A percentile compares a stretch with the other conserved stretches of the same genome.
Evolutionary conservation across 768 basidiomycete species (phyloP).

Genomic region (Calocybe cyanea): DNA sequence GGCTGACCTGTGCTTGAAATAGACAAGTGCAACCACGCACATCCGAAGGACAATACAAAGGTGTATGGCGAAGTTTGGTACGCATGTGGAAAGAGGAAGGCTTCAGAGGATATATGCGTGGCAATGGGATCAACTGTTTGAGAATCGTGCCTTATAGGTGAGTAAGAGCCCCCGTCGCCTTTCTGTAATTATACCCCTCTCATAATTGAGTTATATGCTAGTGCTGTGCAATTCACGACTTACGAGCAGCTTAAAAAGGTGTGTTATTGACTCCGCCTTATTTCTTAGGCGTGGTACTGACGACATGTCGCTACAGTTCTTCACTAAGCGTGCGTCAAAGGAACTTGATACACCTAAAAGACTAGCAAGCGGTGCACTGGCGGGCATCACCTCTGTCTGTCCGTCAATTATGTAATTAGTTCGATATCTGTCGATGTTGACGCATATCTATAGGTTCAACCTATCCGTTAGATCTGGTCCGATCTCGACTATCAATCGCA

Average conservation of each 20-base stretch:
- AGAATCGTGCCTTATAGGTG: conserved; percentile 88
- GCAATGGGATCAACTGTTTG: conserved; percentile 84
- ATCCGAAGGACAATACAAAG: conserved; percentile 67
- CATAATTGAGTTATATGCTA: conserved; percentile 22
- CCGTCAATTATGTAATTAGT: conserved; percentile 24
- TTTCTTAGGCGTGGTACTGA: conserved; percentile 18
- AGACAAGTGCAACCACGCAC: conserved; percentile 88
- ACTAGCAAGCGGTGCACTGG: conserved; percentile 81
- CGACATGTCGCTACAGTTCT: conserved; percentile 49
- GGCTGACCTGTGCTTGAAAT: conserved; percentile 1
- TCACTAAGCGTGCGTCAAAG: conserved; percentile 63
- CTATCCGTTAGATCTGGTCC: conserved; percentile 92
- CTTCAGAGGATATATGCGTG: conserved; percentile 88
- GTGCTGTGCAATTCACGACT: conserved; percentile 81
- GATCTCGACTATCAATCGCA: conserved; percentile 89
- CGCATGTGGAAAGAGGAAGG: conserved; percentile 96
- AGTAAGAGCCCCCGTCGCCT: conserved; percentile 14
- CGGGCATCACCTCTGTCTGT: conserved; percentile 95
- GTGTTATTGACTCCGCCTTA: conserved; percentile 9
- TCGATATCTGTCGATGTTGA: conserved; percentile 5
- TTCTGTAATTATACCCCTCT: neutral
- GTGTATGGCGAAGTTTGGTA: conserved; percentile 78
- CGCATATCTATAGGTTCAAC: conserved; percentile 55
- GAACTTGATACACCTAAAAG: conserved; percentile 88
- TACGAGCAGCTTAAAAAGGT: conserved; percentile 93